A percentile compares a stretch with the other conserved stretches of the same genome.
phyloP scores from a whole-genome alignment of 768 basidiomycete genomes.

The Tylopilus plumbeoviolaceoides region DNA sequence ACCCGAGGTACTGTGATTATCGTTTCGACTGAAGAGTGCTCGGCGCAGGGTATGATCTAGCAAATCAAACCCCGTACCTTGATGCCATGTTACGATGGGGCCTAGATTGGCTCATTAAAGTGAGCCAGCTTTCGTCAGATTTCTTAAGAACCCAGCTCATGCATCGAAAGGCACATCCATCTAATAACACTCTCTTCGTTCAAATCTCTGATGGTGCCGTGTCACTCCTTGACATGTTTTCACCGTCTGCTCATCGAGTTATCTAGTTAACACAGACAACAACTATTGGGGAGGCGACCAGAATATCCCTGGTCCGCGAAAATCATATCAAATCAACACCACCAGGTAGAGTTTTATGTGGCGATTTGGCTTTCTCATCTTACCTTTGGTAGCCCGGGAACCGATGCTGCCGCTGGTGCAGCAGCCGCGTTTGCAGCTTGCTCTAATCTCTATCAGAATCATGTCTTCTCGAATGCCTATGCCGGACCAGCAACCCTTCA shows the following conservation, averaged over 20 bases:
- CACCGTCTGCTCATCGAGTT: background rate
- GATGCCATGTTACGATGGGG: slow-evolving; percentile 90
- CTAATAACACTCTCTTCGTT: slow-evolving; percentile 67
- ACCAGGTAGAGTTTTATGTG: slow-evolving; percentile 37
- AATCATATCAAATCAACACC: slow-evolving; percentile 74
- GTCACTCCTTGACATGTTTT: background rate
- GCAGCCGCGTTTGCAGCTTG: slow-evolving; percentile 88
- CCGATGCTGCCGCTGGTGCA: slow-evolving; percentile 81
- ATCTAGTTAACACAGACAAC: slow-evolving; percentile 57
- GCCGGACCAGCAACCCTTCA: slow-evolving; percentile 61
- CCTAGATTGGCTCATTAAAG: slow-evolving; percentile 89
- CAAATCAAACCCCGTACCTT: slow-evolving; percentile 88
- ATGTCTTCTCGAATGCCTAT: slow-evolving; percentile 49
- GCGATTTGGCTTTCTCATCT: background rate
- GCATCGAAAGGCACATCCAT: slow-evolving; percentile 67
- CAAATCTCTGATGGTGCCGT: slow-evolving; percentile 64
- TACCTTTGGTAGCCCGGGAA: slow-evolving; percentile 57
- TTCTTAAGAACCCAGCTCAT: background rate
- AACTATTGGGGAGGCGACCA: slow-evolving; percentile 89
- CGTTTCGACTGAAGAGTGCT: background rate
- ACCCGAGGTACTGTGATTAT: background rate
- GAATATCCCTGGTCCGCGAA: slow-evolving; percentile 68
- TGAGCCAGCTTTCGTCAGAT: slow-evolving; percentile 25
- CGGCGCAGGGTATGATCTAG: slow-evolving; percentile 66
- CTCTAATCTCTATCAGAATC: slow-evolving; percentile 72